phyloP scores from a whole-genome alignment of 139 green algal genomes.

The Auxenochlorella pyrenoidosa region DNA sequence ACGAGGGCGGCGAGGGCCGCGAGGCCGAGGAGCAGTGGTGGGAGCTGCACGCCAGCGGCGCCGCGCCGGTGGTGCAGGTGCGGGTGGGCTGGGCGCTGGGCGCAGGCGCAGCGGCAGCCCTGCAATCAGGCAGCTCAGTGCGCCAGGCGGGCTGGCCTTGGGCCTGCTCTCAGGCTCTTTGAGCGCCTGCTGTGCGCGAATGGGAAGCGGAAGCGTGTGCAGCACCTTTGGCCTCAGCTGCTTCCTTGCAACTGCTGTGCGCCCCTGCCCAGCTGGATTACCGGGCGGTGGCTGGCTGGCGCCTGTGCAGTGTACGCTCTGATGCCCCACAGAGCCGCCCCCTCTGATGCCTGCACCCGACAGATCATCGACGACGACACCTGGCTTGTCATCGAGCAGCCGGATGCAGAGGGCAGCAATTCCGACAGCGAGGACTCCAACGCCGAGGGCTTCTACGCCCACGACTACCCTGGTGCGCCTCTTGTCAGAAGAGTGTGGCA shows the following conservation, averaged over 20 bases:
- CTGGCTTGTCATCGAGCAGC: constrained; percentile 38
- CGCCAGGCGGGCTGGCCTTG: too few species aligned
- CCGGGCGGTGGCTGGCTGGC: too few species aligned
- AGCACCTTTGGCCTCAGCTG: background rate
- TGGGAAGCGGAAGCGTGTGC: background rate
- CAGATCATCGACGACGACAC: constrained; percentile 47
- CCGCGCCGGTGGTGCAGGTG: constrained; percentile 41
- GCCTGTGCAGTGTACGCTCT: too few species aligned
- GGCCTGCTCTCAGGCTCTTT: too few species aligned
- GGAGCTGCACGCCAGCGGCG: constrained; percentile 17
- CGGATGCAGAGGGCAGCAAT: constrained; percentile 34
- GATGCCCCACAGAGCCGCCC: background rate
- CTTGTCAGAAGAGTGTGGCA: background rate
- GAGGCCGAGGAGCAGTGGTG: constrained; percentile 5
- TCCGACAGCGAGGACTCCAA: constrained; percentile 48
- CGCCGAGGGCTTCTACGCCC: constrained; percentile 48
- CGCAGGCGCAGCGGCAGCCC: too few species aligned
- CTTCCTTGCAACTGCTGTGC: background rate
- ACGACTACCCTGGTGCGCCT: constrained; percentile 56
- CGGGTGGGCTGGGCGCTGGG: background rate
- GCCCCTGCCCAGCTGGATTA: too few species aligned
- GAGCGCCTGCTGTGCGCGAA: too few species aligned
- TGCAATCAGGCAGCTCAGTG: too few species aligned
- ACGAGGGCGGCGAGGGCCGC: background rate
- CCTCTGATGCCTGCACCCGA: background rate